Base-by-base conservation (phyloP, 805 yeast species). In the Lipomyces spencermartinsiae region DNA sequence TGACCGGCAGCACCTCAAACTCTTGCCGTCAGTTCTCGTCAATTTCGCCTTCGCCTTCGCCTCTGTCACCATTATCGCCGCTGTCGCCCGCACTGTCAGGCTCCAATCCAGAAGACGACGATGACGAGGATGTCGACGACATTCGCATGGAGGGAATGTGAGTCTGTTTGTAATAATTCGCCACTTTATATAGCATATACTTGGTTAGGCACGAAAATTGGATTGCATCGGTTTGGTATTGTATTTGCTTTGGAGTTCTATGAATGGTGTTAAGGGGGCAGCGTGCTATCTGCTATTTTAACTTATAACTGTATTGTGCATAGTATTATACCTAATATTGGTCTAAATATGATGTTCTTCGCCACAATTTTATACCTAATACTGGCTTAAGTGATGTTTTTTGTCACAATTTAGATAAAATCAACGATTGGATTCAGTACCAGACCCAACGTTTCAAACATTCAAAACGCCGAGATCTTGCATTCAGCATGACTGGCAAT, bases 21-120 rank as follows among this genome's bases (percentile, higher is more conserved):
- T 43, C 49, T 19, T 16, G 49, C 49, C 22, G 22, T 4, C 49
- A 16, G 9, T 1, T 43, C 19, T 16, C 49, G n/a, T 43, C 49
- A 12, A 31, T 22, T 6, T 31, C 35, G 19, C 37, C 33, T 31
- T 29, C 59, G 14, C 37, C 39, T 58, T 54, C 54, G n/a, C 54
- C 37, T 43, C 66, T 25, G 16, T 43, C 59, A 37, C 60, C 65
- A 29, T 39, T 51, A 61, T 64, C 53, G 14, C 56, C 53, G 29
- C 33, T 61, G 65, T 61, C 53, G 49, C 67, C 46, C 25, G 43
- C 39, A 29, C 65, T 9, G 37, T 54, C 57, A n/a, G 19, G n/a
- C 6, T 16, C 49, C 22, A 43, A 16, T n/a, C 49, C 22, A n/a
- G 49, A 43, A 4, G 49, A 43, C 9, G 49, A 43, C 4, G 49